Percentiles rank a stretch among this genome's conserved stretches.
Conservation (phyloP, 768 basidiomycete species). For the Suillus decipiens region DNA sequence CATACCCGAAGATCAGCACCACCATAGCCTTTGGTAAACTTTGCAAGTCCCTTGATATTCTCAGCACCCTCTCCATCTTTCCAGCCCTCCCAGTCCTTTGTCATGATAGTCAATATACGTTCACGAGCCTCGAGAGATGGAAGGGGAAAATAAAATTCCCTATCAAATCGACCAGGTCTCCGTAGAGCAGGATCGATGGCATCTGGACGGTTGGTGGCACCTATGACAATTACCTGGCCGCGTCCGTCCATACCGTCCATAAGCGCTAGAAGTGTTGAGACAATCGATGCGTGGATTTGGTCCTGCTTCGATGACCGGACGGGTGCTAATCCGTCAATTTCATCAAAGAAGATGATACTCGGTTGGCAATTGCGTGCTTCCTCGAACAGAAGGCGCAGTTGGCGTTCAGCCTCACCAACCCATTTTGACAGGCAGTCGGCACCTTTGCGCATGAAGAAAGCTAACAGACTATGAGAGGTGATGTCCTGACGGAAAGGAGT, state of each 20-base stretch:
- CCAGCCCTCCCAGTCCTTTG: constrained; percentile 87
- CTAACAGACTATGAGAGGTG: constrained; percentile 39
- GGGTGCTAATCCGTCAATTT: constrained; percentile 97
- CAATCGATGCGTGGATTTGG: constrained; percentile 97
- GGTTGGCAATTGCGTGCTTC: constrained; percentile 93
- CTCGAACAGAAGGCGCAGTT: constrained; percentile 92
- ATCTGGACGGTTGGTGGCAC: constrained; percentile 96
- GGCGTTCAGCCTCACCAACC: constrained; percentile 98
- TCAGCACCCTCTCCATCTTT: constrained; percentile 50
- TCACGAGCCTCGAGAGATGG: constrained; percentile 83
- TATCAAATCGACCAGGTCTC: constrained; percentile 92
- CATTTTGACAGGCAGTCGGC: constrained; percentile 98
- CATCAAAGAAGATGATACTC: constrained; percentile 98
- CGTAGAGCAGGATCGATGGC: constrained; percentile 96
- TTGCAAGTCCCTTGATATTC: constrained; percentile 69
- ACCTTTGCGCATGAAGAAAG: constrained; percentile 99
- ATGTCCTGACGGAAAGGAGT: background rate
- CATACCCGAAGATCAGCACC: constrained; percentile 94
- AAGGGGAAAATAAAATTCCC: constrained; percentile 97
- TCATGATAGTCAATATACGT: constrained; percentile 90
- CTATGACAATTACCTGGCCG: constrained; percentile 96
- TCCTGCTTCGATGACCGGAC: constrained; percentile 99
- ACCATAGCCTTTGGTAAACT: constrained; percentile 94
- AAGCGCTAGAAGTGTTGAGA: constrained; percentile 90
- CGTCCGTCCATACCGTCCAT: constrained; percentile 99